These are phyloP conservation scores for Cyamopsis tetragonoloba DNA, from an alignment of 306 rosid species.

Conservation along the genomic window DNA sequence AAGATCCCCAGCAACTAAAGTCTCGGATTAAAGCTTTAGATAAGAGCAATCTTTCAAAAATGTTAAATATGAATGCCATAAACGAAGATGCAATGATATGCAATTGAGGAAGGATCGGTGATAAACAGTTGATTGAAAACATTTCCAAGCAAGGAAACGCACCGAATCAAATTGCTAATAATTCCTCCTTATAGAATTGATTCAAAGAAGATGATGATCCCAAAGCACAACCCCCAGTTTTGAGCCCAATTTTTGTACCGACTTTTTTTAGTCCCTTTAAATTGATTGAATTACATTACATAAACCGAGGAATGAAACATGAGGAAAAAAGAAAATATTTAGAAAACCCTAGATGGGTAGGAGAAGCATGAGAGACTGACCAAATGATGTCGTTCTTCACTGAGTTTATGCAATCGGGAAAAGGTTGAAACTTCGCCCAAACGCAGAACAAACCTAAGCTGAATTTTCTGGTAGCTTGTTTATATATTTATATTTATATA, in stretches of 20 bases:
- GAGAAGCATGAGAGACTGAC: slow-evolving; percentile 6
- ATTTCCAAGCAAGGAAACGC: neutral
- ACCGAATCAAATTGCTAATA: neutral
- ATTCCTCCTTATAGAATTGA: neutral
- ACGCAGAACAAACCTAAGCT: neutral
- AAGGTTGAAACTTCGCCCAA: neutral
- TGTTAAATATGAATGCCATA: neutral
- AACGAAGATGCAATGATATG: neutral
- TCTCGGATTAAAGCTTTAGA: neutral
- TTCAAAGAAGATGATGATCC: neutral
- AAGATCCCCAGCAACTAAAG: neutral
- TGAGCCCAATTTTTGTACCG: neutral
- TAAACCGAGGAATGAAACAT: neutral
- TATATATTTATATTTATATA: neutral
- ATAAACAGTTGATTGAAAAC: neutral
- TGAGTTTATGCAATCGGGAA: neutral
- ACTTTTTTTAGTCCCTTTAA: neutral
- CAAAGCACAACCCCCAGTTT: slow-evolving; percentile 1
- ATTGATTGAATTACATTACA: neutral
- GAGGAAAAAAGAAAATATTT: neutral
- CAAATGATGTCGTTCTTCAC: neutral
- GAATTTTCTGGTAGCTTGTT: neutral
- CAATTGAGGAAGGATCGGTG: neutral
- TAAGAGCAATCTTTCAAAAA: too few relatives aligned
- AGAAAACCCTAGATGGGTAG: neutral